Base-by-base conservation (phyloP, 768 basidiomycete species). In the Leccinum truebloodii region DNA sequence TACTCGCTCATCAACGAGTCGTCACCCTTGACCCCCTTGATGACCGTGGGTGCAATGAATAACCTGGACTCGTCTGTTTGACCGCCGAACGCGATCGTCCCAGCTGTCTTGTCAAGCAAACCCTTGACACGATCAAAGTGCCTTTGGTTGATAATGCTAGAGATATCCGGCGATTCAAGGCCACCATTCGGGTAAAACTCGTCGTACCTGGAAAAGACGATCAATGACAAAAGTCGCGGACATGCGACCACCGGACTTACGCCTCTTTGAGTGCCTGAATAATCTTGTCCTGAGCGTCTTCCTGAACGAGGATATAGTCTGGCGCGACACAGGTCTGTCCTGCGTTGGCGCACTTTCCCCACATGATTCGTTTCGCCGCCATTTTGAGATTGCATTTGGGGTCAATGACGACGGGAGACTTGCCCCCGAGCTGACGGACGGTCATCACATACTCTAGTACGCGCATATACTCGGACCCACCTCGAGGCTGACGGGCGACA, bases 1-100 rank as follows among this genome's bases (percentile, higher is more conserved):
- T 66, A 89, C 90, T 90, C 87, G 69, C 80, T 79, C 89, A 95
- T 90, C 62, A 94, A 73, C 0, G 87, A 81, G 72, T 95, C 93
- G 58, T 84, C 83, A 0, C 62, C 67, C 39, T 76, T 72, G 2
- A 93, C 86, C 61, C 88, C 81, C 37, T 75, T 81, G 16, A 95
- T 84, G 34, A 94, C 71, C 1, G 92, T 93, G 2, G 91, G 89
- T 26, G 87, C 84, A 63, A 94, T 86, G 65, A 81, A 90, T 59
- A 82, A 78, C 41, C 71, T 78, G n/a, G 73, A 77, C 62, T 81
- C 82, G 55, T 90, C 83, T 1, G 79, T 78, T 49, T 82, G 72
- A 0, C 90, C 93, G 0, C 92, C 92, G 41, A 83, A 67, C 12
- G 82, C 86, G 20, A 94, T 69, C 5, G 75, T 79, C n/a, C 93